Base-by-base conservation (phyloP, 163 green algal genomes). In the Scenedesmus sp. region DNA sequence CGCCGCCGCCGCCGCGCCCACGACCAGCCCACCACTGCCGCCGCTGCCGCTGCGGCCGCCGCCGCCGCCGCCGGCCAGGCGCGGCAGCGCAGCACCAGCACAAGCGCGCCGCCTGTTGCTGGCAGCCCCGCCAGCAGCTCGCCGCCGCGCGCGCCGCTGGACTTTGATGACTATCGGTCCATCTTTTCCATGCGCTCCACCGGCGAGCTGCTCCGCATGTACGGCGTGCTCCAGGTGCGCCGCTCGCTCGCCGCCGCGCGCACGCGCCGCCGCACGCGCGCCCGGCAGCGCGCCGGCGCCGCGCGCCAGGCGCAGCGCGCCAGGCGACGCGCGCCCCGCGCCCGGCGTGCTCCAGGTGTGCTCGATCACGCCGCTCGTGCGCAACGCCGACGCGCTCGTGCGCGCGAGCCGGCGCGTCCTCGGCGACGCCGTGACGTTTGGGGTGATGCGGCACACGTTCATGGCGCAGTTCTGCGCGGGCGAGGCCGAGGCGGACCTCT, bases 391-490 rank as follows among this genome's bases (percentile, higher is more conserved):
- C 60, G 39, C 28, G 2, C 47, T 95, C n/a, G 69, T 95, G 60
- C 24, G 17, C 1, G 39, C 57, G 24, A 80, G 67, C 3, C 77
- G 87, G 31, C 54, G 44, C 17, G 26, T 92, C 22, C 81, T 96
- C 36, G 87, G 89, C n/a, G 42, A 70, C 2, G 72, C 33, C 0
- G 42, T 92, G 7, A 87, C 87, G 0, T 86, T 92, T 34, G 74
- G 50, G 9, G n/a, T 93, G 0, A 66, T 95, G 34, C 81, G 84
- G 18, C 65, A 84, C 31, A 93, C 88, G n/a, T 95, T 95, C 66
- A 94, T 95, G 77, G 79, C 81, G 44, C 89, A 94, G 58, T 94
- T 93, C 62, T 92, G 80, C 67, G 88, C 82, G 66, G 67, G 58
- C 28, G 71, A 81, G 44, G 48, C 33, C 7, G 63, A 81, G 51